Evolutionary conservation across 2,329 filamentous ascomycete genomes (phyloP).

Genomic region (Nemania sp.): DNA sequence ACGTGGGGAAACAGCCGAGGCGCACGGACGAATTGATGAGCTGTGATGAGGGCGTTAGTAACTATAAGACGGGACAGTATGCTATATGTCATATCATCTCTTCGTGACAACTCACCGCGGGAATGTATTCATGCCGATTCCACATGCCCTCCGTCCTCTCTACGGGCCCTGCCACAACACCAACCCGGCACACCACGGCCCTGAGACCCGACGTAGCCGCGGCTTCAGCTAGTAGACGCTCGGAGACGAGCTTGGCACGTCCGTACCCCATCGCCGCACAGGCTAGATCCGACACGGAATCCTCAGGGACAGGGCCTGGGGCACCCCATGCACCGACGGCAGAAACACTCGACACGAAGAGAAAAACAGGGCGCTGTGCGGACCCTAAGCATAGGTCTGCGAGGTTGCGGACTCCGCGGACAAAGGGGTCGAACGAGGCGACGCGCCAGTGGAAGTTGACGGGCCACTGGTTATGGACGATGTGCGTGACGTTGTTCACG

Average conservation of each 20-base stretch:
- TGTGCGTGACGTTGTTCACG: not conserved
- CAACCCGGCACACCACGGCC: constrained; percentile 5
- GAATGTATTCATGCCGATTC: constrained; percentile 13
- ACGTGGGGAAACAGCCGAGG: constrained; percentile 4
- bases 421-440: constrained; percentile 37
- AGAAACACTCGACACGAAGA: constrained; percentile 4
- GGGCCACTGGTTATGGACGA: constrained; percentile 45
- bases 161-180: not conserved
- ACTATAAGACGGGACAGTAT: not conserved
- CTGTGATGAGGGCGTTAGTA: not conserved
- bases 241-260: constrained; percentile 2
- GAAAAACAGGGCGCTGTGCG: not conserved
- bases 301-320: not conserved
- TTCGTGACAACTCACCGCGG: constrained; percentile 4
- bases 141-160: constrained; percentile 10
- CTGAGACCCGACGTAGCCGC: not conserved
- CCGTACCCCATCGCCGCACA: not conserved
- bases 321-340: not conserved
- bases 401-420: constrained; percentile 4
- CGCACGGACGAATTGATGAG: constrained; percentile 8
- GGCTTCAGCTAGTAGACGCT: constrained; percentile 3
- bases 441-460: constrained; percentile 44
- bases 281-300: not conserved
- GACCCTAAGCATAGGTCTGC: not conserved
- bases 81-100: too few species aligned